Conservation (phyloP, 345 rosid species). For the Camelina neglecta region DNA sequence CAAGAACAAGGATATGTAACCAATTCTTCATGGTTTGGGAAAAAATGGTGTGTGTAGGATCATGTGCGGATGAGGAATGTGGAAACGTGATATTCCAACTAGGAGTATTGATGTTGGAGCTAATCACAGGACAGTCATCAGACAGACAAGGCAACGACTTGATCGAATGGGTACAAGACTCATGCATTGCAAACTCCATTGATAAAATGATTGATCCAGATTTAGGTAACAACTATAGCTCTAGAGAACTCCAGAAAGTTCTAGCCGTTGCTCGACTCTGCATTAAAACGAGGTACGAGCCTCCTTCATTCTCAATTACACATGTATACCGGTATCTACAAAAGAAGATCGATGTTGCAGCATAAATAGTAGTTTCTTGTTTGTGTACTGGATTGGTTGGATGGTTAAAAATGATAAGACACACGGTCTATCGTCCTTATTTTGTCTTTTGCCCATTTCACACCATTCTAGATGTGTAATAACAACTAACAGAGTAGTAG, state of each 20-base stretch:
- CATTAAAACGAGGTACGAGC: constrained; percentile 63
- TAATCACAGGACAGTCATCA: constrained; percentile 89
- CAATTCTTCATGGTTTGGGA: neutral
- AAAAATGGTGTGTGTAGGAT: constrained; percentile 23
- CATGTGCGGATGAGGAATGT: constrained; percentile 51
- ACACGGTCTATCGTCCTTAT: neutral
- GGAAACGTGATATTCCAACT: constrained; percentile 76
- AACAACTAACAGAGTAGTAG: neutral
- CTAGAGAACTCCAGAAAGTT: constrained; percentile 70
- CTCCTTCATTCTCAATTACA: constrained; percentile 58
- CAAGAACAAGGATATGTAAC: constrained; percentile 1
- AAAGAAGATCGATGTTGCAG: constrained; percentile 55
- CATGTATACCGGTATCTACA: constrained; percentile 75
- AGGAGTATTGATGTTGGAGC: constrained; percentile 83
- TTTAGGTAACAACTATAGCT: constrained; percentile 66
- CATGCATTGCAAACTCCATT: constrained; percentile 63
- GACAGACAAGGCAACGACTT: constrained; percentile 62
- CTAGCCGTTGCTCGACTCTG: constrained; percentile 79
- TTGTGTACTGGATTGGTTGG: constrained; percentile 10
- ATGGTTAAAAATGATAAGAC: neutral
- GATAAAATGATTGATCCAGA: constrained; percentile 92
- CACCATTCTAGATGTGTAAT: constrained; percentile 10
- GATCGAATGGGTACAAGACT: constrained; percentile 84
- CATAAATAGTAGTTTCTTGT: constrained; percentile 5
- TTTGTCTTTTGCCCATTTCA: neutral